phyloP scores from a whole-genome alignment of 2,329 filamentous ascomycete genomes.

The Ophiostoma triangulosporum region DNA sequence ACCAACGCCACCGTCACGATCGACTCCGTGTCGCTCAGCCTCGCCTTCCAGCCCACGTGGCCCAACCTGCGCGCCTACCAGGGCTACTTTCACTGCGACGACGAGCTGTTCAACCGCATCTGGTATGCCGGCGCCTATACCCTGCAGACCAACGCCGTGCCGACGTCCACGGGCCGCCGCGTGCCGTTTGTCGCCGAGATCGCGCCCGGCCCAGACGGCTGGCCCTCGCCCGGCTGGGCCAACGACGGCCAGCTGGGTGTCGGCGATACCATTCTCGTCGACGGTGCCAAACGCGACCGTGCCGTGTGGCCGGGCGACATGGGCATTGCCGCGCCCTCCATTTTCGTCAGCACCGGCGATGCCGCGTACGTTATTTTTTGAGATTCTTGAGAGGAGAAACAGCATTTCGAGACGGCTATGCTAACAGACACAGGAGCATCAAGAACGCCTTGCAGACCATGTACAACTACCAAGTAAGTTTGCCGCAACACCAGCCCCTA shows the following conservation, averaged over 20 bases:
- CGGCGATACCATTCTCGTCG: slow-evolving; percentile 18
- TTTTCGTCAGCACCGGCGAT: slow-evolving; percentile 36
- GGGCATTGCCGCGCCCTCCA: slow-evolving; percentile 36
- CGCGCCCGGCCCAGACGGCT: not conserved
- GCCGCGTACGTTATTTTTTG: slow-evolving; percentile 21
- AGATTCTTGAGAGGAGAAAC: too few species aligned
- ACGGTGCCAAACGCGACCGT: slow-evolving; percentile 11
- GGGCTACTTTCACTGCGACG: slow-evolving; percentile 38
- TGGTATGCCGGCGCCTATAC: slow-evolving; percentile 39
- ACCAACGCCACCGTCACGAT: slow-evolving; percentile 19
- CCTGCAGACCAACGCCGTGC: slow-evolving; percentile 24
- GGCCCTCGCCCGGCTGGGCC: slow-evolving; percentile 21
- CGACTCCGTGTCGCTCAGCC: slow-evolving; percentile 19
- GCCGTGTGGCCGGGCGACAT: slow-evolving; percentile 18
- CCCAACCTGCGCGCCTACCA: slow-evolving; percentile 36
- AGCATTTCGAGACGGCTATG: not conserved
- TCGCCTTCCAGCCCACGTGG: slow-evolving; percentile 29
- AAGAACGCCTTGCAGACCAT: slow-evolving; percentile 30
- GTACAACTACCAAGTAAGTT: slow-evolving; percentile 23
- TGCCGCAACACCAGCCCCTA: not conserved
- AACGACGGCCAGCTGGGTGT: slow-evolving; percentile 22
- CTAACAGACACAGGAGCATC: slow-evolving; percentile 18
- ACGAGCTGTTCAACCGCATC: slow-evolving; percentile 37
- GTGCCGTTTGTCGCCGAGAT: slow-evolving; percentile 18
- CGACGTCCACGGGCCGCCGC: slow-evolving; percentile 19